Percentiles rank a stretch among this genome's conserved stretches.
These are phyloP conservation scores for Solanum hybrid DNA, from an alignment of 305 asterid species.

Conservation along the genomic window DNA sequence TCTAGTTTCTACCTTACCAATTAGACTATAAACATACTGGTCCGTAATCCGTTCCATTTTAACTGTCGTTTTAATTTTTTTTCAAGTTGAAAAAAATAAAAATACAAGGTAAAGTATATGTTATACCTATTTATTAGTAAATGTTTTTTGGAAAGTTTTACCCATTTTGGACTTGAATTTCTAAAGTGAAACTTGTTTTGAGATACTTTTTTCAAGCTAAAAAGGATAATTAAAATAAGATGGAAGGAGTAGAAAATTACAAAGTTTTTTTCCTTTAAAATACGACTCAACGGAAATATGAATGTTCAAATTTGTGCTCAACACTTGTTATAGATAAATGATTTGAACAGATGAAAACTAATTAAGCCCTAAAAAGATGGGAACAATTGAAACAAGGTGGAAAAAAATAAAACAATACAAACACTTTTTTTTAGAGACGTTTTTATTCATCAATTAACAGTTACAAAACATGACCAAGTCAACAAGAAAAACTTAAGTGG, in stretches of 20 bases:
- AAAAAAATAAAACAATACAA: neutral
- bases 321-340: neutral
- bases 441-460: neutral
- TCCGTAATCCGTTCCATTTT: neutral
- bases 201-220: too few species aligned
- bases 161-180: too few species aligned
- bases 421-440: neutral
- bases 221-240: neutral
- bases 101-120: neutral
- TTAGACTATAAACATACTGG: neutral
- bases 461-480: neutral
- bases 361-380: neutral
- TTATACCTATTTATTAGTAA: neutral
- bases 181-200: neutral
- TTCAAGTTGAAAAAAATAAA: neutral
- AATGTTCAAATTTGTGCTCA: neutral
- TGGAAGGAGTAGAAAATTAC: neutral
- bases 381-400: neutral
- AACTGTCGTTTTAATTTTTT: neutral
- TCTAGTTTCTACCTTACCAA: neutral
- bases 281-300: neutral
- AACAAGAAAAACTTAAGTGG: neutral
- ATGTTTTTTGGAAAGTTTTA: neutral
- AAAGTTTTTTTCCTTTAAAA: neutral
- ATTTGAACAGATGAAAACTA: neutral